Evolutionary conservation across 257 asterid species (phyloP), one percentile per base, ranked within the genome.

Genomic region (Oldenlandia corymbosa): DNA sequence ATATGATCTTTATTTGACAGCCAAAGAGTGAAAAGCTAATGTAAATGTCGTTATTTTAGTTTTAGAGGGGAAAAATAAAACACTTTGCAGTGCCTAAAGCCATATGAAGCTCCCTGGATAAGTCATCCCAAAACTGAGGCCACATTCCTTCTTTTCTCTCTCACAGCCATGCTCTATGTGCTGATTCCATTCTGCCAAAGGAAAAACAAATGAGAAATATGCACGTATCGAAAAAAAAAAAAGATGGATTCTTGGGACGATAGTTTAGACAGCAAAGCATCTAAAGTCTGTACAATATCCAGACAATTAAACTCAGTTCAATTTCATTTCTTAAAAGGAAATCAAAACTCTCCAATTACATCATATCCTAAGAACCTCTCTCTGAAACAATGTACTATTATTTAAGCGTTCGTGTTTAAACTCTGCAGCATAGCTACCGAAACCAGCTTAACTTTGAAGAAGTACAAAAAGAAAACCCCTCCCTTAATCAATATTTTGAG

Each of bases 41-140:
- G n/a, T n/a, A n/a, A n/a, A n/a, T n/a, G n/a, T n/a, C n/a, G n/a
- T n/a, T n/a, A n/a, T n/a, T n/a, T n/a, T n/a, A n/a, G n/a, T n/a
- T n/a, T n/a, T n/a, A n/a, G n/a, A n/a, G n/a, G n/a, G n/a, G n/a
- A n/a, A n/a, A n/a, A n/a, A n/a, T n/a, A n/a, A n/a, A n/a, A n/a
- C 97, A 90, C 71, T 90, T 90, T 54, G 97, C 90, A 57, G 96
- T 90, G 74, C 90, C 91, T 71, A 90, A 70, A 78, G 96, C 82
- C 84, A 83, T 90, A n/a, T 81, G 96, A 76, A 90, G 92, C 76
- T 85, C 97, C 79, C 96, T 74, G 61, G 68, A 52, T 26, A 85
- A 79, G 56, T 83, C 95, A 58, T 85, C 82, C 68, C 82, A 82
- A 65, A 73, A 74, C 68, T 73, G 87, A 79, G 83, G 73, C 41